Evolutionary conservation across 176 grass and related monocot species (phyloP).

Genomic region (Otatea glauca): DNA sequence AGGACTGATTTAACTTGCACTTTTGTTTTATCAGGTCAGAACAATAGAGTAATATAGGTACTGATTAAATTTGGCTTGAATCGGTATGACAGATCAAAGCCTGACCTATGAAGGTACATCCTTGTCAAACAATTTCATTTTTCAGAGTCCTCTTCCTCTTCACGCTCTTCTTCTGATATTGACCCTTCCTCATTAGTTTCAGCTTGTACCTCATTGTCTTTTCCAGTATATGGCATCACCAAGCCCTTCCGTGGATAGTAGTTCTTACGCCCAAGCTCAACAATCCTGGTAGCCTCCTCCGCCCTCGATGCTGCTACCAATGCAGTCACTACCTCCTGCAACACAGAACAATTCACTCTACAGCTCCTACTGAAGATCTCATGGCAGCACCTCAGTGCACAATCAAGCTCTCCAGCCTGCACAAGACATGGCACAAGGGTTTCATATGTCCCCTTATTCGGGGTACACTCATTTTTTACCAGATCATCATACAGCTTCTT

Average conservation of each 20-base stretch:
- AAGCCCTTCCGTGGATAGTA: conserved; percentile 44
- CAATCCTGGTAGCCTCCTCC: conserved; percentile 56
- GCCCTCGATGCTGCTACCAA: conserved; percentile 46
- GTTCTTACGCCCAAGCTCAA: conserved; percentile 48
- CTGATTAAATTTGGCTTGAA: conserved; percentile 6
- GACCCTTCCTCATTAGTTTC: conserved; percentile 29
- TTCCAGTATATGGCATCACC: conserved; percentile 14
- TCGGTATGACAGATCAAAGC: background rate
- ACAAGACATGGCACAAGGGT: conserved; percentile 48
- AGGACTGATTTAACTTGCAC: background rate
- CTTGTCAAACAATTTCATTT: conserved; percentile 3
- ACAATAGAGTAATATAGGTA: conserved; percentile 11
- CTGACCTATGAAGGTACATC: conserved; percentile 20
- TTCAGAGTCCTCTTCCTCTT: conserved; percentile 21
- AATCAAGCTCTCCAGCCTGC: conserved; percentile 58
- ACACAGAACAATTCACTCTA: conserved; percentile 24
- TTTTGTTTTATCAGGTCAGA: background rate
- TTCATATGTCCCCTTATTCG: conserved; percentile 60
- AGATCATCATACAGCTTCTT: conserved; percentile 61
- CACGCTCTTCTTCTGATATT: conserved; percentile 15
- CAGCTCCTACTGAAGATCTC: conserved; percentile 41
- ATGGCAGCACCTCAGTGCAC: conserved; percentile 54
- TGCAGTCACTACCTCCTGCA: conserved; percentile 61
- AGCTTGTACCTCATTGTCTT: background rate
- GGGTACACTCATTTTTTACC: conserved; percentile 44